phyloP scores from a whole-genome alignment of 2,329 filamentous ascomycete species.

The Pochonia chlamydosporia region DNA sequence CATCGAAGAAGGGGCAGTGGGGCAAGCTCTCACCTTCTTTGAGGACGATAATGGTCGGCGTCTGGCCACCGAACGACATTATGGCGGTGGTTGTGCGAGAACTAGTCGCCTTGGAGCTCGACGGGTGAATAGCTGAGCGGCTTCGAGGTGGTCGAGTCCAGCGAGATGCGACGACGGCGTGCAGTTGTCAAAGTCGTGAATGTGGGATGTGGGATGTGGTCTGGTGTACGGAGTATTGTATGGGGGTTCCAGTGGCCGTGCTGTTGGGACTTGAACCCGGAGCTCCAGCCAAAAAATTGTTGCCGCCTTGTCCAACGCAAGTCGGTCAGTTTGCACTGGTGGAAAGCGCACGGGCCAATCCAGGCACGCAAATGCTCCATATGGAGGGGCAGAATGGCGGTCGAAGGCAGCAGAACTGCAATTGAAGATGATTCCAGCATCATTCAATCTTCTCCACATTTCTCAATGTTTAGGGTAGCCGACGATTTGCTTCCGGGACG shows the following conservation, averaged over 20 bases:
- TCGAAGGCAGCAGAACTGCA: no score
- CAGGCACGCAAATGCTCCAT: no score
- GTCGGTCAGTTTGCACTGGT: slow-evolving; percentile 7
- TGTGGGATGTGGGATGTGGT: neutral
- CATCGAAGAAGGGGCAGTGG: slow-evolving; percentile 24
- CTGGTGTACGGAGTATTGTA: no score
- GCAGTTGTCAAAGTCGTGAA: neutral
- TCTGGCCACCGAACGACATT: slow-evolving; percentile 97
- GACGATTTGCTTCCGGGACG: no score
- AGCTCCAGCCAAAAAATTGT: slow-evolving; percentile 9
- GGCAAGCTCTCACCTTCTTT: slow-evolving; percentile 73
- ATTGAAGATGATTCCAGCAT: no score
- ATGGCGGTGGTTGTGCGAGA: slow-evolving; percentile 20
- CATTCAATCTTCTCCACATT: no score
- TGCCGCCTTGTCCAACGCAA: slow-evolving; percentile 2
- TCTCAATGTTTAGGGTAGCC: no score
- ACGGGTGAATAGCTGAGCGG: slow-evolving; percentile 7
- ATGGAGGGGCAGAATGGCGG: no score
- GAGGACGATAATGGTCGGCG: slow-evolving; percentile 95
- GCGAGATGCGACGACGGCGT: neutral
- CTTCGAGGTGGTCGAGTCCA: neutral
- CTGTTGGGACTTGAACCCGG: no score
- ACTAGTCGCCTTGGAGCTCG: slow-evolving; percentile 9
- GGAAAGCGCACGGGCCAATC: neutral
- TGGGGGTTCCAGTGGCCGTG: neutral